These are phyloP conservation scores for Rhizopus delemar DNA, from an alignment of 371 early-diverging fungal genomes.

Conservation along the genomic window DNA sequence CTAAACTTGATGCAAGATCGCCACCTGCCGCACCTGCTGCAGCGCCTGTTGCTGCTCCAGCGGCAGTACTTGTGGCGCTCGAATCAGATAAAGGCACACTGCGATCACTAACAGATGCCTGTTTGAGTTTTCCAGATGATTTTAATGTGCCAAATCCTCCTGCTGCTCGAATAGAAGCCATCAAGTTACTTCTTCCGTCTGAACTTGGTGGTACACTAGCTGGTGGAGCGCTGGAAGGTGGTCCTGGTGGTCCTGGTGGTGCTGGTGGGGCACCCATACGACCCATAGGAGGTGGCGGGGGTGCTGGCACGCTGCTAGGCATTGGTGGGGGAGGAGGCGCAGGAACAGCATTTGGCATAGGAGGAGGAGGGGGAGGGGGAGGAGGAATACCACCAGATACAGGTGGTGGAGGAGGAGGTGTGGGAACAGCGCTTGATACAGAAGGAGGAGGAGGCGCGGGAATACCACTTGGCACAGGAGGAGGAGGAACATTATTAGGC, in stretches of 20 bases:
- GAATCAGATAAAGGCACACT: background rate
- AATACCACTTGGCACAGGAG: slow-evolving; percentile 1
- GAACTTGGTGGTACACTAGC: slow-evolving; percentile 11
- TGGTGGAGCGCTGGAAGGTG: background rate
- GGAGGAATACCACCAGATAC: slow-evolving; percentile 10
- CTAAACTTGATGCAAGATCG: slow-evolving; percentile 43
- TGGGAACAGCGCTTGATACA: background rate
- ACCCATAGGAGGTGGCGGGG: slow-evolving; percentile 19
- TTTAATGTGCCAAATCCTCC: slow-evolving; percentile 48
- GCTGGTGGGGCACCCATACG: slow-evolving; percentile 24
- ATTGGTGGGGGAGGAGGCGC: slow-evolving; percentile 23
- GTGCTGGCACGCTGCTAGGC: slow-evolving; percentile 2
- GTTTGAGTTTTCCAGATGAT: slow-evolving; percentile 24
- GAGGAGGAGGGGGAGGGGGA: slow-evolving; percentile 18
- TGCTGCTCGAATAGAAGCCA: slow-evolving; percentile 50
- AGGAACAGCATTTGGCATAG: slow-evolving; percentile 6
- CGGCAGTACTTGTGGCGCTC: background rate
- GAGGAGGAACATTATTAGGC: background rate
- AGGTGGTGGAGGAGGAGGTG: slow-evolving; percentile 14
- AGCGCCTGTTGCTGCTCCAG: slow-evolving; percentile 18
- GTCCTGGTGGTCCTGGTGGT: slow-evolving; percentile 4
- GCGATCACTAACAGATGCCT: slow-evolving; percentile 8
- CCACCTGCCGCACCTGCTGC: slow-evolving; percentile 26
- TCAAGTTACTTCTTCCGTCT: slow-evolving; percentile 28
- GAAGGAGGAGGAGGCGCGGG: background rate